Conservation (phyloP, 768 basidiomycete species). For the Kwoniella pini region DNA sequence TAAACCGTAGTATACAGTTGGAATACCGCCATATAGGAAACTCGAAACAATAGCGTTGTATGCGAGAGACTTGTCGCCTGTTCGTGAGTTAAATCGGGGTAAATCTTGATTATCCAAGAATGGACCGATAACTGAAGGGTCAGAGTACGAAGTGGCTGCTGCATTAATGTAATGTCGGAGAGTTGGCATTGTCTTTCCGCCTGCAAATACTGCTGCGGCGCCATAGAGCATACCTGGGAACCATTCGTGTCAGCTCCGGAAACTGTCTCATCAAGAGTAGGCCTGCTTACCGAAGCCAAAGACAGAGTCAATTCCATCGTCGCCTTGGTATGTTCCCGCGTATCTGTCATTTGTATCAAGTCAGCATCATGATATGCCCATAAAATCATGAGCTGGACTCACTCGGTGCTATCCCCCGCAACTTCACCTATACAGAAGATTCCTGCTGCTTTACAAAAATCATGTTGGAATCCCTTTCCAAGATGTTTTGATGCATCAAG, state of each 20-base stretch:
- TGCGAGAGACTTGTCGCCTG: slow-evolving; percentile 22
- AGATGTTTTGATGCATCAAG: slow-evolving; percentile 45
- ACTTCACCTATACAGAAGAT: slow-evolving; percentile 46
- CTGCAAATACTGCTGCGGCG: slow-evolving; percentile 19
- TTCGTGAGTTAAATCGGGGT: slow-evolving; percentile 40
- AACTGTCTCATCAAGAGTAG: neutral
- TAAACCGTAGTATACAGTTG: slow-evolving; percentile 45
- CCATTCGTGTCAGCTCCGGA: too few species aligned
- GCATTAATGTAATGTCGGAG: slow-evolving; percentile 17
- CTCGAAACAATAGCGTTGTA: slow-evolving; percentile 38
- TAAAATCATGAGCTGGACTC: neutral
- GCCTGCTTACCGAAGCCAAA: slow-evolving; percentile 36
- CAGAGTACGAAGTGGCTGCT: slow-evolving; percentile 21
- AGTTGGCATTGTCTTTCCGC: slow-evolving; percentile 17
- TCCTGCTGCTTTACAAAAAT: slow-evolving; percentile 33
- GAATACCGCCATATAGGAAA: slow-evolving; percentile 42
- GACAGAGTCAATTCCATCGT: slow-evolving; percentile 37
- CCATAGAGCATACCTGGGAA: slow-evolving; percentile 20
- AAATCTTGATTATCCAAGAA: slow-evolving; percentile 49
- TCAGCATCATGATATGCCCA: neutral
- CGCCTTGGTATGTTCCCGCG: slow-evolving; percentile 29
- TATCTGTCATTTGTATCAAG: slow-evolving; percentile 3
- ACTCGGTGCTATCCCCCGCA: slow-evolving; percentile 22
- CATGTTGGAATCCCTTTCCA: slow-evolving; percentile 32
- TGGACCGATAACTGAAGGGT: slow-evolving; percentile 27